phyloP scores from a whole-genome alignment of 2,329 filamentous ascomycete species.

The Aureobasidium sp. region DNA sequence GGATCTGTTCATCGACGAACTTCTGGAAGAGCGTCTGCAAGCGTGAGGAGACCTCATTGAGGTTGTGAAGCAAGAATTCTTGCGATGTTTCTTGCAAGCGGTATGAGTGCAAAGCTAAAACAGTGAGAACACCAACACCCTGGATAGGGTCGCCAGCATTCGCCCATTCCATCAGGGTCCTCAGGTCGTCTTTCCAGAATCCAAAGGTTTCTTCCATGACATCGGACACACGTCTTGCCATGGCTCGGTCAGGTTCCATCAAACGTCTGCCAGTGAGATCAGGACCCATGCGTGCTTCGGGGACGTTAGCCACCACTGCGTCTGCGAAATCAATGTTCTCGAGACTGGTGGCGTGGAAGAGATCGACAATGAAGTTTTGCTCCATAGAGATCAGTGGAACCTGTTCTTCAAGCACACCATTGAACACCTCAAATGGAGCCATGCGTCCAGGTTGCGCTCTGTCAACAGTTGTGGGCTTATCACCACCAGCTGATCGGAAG shows the following conservation, averaged over 20 bases:
- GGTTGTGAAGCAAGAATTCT: conserved; percentile 73
- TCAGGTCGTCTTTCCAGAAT: conserved; percentile 72
- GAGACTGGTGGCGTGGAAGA: conserved; percentile 88
- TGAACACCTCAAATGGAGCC: conserved; percentile 74
- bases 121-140: conserved; percentile 78
- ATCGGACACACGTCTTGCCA: conserved; percentile 76
- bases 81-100: conserved; percentile 86
- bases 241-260: conserved; percentile 80
- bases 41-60: conserved; percentile 65
- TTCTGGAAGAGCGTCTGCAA: conserved; percentile 72
- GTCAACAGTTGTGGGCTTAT: conserved; percentile 43
- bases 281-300: conserved; percentile 57
- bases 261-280: conserved; percentile 68
- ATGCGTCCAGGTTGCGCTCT: conserved; percentile 55
- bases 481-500: conserved; percentile 54
- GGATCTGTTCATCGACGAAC: conserved; percentile 91
- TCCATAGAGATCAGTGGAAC: conserved; percentile 81
- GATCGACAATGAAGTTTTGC: conserved; percentile 94
- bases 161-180: conserved; percentile 77
- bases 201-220: conserved; percentile 85
- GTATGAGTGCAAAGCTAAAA: conserved; percentile 69
- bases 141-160: conserved; percentile 77
- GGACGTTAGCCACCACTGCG: conserved; percentile 58
- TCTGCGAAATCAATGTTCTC: conserved; percentile 79
- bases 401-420: conserved; percentile 71